Conservation (phyloP, 192 early-diverging fungal genomes). For the Backusella parvicylindrica region DNA sequence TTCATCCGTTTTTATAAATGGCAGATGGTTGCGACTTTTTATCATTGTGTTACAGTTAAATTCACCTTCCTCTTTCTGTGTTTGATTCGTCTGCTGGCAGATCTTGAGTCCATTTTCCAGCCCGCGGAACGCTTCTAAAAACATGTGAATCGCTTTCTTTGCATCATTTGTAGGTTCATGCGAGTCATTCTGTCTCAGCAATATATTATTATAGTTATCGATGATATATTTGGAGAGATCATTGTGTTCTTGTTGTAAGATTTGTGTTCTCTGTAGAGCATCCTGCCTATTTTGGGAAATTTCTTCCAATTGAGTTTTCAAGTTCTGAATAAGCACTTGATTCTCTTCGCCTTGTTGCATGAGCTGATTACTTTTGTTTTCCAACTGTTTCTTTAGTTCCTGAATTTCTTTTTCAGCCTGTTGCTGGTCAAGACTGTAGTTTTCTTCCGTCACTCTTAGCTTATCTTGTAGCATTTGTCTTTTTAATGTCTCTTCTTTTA, state of each 20-base stretch:
- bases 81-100: neutral
- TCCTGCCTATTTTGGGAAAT: neutral
- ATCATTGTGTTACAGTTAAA: neutral
- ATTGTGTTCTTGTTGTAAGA: neutral
- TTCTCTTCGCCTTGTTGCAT: neutral
- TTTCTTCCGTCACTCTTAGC: neutral
- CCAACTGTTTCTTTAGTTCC: neutral
- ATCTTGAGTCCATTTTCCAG: neutral
- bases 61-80: neutral
- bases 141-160: neutral
- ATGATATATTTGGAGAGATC: neutral
- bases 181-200: neutral
- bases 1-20: neutral
- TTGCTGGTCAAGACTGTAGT: neutral
- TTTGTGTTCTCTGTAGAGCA: neutral
- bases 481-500: neutral
- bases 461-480: neutral
- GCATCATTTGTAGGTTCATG: neutral
- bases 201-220: neutral
- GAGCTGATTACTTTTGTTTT: neutral
- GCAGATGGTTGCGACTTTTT: neutral
- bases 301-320: neutral
- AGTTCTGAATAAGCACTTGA: neutral
- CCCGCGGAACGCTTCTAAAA: neutral
- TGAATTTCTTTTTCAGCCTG: neutral